A percentile compares a stretch with the other conserved stretches of the same genome.
Conservation (phyloP, 495 filamentous ascomycete genomes). For the Annulohypoxylon maeteangense region DNA sequence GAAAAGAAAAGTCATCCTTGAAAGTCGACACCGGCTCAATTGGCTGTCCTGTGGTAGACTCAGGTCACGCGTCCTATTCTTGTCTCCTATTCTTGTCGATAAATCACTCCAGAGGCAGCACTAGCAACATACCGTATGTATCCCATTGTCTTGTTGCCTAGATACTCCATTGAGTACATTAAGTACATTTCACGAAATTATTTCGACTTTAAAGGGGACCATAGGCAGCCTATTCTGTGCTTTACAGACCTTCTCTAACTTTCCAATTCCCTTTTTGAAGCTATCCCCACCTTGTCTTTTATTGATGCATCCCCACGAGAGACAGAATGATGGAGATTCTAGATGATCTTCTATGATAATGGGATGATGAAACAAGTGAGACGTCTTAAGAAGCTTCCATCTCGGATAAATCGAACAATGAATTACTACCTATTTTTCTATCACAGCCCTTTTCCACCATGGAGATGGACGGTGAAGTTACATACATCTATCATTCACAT, state of each 20-base stretch:
- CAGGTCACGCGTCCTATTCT: too few species aligned
- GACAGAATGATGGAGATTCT: neutral
- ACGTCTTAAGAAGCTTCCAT: slow-evolving; percentile 14
- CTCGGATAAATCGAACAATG: neutral
- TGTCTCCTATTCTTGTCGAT: too few species aligned
- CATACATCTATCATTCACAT: neutral
- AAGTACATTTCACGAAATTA: neutral
- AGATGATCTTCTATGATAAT: neutral
- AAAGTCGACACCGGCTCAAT: neutral
- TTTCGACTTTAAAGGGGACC: neutral
- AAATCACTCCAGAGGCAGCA: too few species aligned
- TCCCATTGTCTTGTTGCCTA: slow-evolving; percentile 10
- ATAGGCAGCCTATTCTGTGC: neutral
- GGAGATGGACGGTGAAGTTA: neutral
- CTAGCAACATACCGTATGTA: too few species aligned
- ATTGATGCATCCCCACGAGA: neutral
- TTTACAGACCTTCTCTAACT: slow-evolving; percentile 1
- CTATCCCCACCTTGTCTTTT: neutral
- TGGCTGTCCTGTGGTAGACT: neutral
- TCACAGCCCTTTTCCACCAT: neutral
- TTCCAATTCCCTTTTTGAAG: neutral
- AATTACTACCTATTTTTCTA: neutral
- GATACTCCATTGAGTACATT: neutral
- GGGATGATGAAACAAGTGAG: neutral
- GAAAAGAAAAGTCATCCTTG: neutral